Conservation (phyloP, 1,139 yeast species). For the Hemisphaericaspora subhashii region DNA sequence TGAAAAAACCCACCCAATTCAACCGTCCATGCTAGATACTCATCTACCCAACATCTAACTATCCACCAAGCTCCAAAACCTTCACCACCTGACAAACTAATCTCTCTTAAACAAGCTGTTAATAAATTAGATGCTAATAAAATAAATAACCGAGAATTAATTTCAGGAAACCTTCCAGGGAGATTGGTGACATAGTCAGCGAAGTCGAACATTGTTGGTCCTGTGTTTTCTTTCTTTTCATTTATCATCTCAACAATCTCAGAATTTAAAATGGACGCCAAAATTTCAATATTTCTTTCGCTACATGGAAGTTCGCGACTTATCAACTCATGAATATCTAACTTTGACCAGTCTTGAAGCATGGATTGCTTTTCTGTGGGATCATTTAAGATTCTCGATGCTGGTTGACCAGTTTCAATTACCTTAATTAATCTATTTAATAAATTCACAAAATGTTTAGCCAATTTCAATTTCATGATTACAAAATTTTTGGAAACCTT, state of each 20-base stretch:
- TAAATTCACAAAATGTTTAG: conserved; percentile 56
- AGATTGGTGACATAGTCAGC: conserved; percentile 35
- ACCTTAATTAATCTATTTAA: conserved; percentile 59
- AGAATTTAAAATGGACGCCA: conserved; percentile 38
- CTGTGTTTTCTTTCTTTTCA: conserved; percentile 2
- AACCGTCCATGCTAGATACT: conserved; percentile 67
- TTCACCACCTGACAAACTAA: conserved; percentile 58
- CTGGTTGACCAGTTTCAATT: conserved; percentile 59
- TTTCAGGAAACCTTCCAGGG: conserved; percentile 47
- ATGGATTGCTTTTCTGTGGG: conserved; percentile 49
- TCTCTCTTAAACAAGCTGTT: conserved; percentile 66
- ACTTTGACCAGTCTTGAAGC: conserved; percentile 60
- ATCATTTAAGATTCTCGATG: conserved; percentile 51
- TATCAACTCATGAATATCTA: conserved; percentile 52
- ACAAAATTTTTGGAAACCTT: conserved; percentile 55
- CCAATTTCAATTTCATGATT: conserved; percentile 52
- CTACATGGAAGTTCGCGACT: conserved; percentile 58
- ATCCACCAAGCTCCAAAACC: conserved; percentile 81
- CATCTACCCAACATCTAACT: conserved; percentile 75
- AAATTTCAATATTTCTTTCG: conserved; percentile 27
- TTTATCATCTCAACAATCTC: conserved; percentile 24
- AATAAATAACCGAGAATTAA: conserved; percentile 58
- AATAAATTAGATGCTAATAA: conserved; percentile 55
- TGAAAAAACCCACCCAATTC: conserved; percentile 66
- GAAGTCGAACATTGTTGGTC: conserved; percentile 15